Evolutionary conservation across 179 eudicot genomes (phyloP).

Genomic region (Carnegiea gigantea): DNA sequence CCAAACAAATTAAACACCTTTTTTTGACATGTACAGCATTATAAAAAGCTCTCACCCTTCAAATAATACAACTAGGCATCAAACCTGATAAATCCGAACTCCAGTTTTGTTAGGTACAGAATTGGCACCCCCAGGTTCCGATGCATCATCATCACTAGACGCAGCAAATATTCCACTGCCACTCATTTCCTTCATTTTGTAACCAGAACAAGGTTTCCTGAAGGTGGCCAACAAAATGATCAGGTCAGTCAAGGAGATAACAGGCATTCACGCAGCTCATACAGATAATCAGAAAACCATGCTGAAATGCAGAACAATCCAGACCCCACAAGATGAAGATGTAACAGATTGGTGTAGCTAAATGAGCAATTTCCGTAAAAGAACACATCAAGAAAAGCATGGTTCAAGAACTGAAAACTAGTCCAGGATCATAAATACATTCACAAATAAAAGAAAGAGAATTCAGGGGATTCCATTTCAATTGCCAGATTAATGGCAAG

Average conservation of each 20-base stretch:
- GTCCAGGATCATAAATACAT: neutral
- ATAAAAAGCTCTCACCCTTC: neutral
- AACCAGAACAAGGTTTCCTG: constrained; percentile 92
- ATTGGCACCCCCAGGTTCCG: constrained; percentile 53
- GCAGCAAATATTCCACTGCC: constrained; percentile 85
- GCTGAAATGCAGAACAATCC: neutral
- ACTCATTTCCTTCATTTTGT: constrained; percentile 87
- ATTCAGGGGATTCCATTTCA: neutral
- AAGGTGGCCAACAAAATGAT: constrained; percentile 13
- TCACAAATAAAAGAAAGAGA: neutral
- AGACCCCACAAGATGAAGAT: neutral
- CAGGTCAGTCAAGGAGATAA: neutral
- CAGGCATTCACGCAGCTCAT: neutral
- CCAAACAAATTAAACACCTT: neutral
- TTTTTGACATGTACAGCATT: neutral
- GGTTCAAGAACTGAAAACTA: neutral
- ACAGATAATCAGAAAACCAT: too few relatives aligned
- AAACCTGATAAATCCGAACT: constrained; percentile 72
- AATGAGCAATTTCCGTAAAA: neutral
- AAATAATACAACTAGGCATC: neutral
- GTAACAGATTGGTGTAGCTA: neutral
- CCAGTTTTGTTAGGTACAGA: constrained; percentile 45
- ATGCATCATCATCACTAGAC: constrained; percentile 43
- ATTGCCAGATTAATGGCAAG: neutral
- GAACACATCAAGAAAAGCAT: neutral